Evolutionary conservation across 441 rosid species (phyloP), one percentile per base, ranked within the genome.

Genomic region (Gossypium schwendimanii): DNA sequence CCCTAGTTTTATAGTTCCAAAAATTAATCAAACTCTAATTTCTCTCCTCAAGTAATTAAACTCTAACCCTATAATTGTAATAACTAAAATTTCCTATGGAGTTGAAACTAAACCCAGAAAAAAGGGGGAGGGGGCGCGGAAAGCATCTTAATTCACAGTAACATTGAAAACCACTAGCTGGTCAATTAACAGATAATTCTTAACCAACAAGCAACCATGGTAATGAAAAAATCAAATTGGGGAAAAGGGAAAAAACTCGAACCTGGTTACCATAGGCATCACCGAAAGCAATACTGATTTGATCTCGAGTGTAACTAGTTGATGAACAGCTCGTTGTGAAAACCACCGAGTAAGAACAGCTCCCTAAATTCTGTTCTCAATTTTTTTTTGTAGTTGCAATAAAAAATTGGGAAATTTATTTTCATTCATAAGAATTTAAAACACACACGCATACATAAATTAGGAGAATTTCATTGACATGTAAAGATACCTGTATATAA

Each of bases 221-320:
- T 26, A 67, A 3, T 26, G 45, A 24, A 50, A 59, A 50, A 15
- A 49, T 3, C 1, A 49, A 66, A 47, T 31, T 8, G 14, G n/a
- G 23, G 70, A 1, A 47, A 23, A 3, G 9, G 36, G 8, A 26
- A 41, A 47, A 24, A 7, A 33, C 1, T 18, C 66, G 1, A 53
- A 77, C 80, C 91, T 87, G 89, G 78, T 89, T 87, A 14, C 90
- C 94, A 39, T 89, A 89, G 2, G 85, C 90, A 76, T 89, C 94
- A 0, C 94, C 94, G 31, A 89, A 86, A 58, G 94, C 75, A 24
- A 87, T 60, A 63, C 94, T 84, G 60, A 89, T 89, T 72, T 82
- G 91, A 61, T 89, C 93, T 18, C 93, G 82, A 3, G 90, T 87
- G 72, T 83, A 81, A 69, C 26, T 49, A 20, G 81, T 17, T 7